Base-by-base conservation (phyloP, 2,329 filamentous ascomycete species). In the Elsinoe australis region DNA sequence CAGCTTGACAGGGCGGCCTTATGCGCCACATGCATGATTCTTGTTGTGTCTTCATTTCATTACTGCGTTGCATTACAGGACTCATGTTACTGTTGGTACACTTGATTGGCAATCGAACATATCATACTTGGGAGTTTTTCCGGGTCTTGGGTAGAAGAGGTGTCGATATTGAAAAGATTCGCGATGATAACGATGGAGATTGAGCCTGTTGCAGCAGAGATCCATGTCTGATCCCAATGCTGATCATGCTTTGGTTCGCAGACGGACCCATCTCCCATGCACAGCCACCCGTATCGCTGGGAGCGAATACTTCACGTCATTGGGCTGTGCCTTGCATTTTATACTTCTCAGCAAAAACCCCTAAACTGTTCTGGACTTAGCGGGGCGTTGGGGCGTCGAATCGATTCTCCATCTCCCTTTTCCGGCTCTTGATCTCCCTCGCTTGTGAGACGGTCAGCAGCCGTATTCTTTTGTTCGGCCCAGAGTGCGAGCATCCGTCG, bases 331-430 rank as follows among this genome's bases (percentile, higher is more conserved):
- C 26, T 29, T 6, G 26, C 26, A 29, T n/a, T n/a, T n/a, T n/a
- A n/a, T n/a, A n/a, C n/a, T n/a, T n/a, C n/a, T n/a, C n/a, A n/a
- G n/a, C n/a, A n/a, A n/a, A n/a, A n/a, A n/a, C n/a, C n/a, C n/a
- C n/a, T n/a, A n/a, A n/a, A 26, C 19, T 44, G 24, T 18, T 34
- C 22, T 28, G 28, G 38, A 38, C 15, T 38, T 44, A 44, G 39
- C 21, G 26, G 5, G n/a, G 5, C 17, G 39, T 19, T 44, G 39
- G 39, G 39, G 38, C 2, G 39, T 15, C 39, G 24, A 31, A 24
- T 44, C 39, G 28, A 44, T 19, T 44, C 24, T 15, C 39, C 15
- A 31, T 17, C 24, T 32, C 39, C 28, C 28, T 15, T 8, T 29
- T 29, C 26, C 12, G 7, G 26, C 7, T 6, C 26, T 12, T 29